Base-by-base conservation (phyloP, 2,329 filamentous ascomycete genomes). In the Exophiala sp. region DNA sequence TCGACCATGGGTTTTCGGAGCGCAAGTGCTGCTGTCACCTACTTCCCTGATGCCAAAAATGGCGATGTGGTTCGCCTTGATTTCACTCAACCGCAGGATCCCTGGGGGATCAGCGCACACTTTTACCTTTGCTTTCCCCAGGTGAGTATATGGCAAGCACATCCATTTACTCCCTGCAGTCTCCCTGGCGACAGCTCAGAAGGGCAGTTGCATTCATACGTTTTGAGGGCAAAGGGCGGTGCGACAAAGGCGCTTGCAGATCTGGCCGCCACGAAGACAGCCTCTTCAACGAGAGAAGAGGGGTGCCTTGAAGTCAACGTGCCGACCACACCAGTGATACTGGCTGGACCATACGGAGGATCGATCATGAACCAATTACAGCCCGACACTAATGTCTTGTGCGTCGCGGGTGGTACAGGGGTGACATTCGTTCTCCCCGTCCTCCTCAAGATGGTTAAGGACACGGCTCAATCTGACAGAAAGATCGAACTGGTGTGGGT, bases 51-150 rank as follows among this genome's bases (percentile, higher is more conserved):
- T 49, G 65, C 71, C 1, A 75, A 79, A n/a, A 70, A 81, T 49
- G 84, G 83, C 5, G 78, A 83, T 54, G 77, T 89, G 0, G 71
- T 89, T 1, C 77, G 86, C 1, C 70, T 91, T 3, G 85, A 89
- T 50, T 83, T 89, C 55, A 70, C 79, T 1, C 82, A 87, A 58
- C 69, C 75, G 1, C 83, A 86, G 47, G 75, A 78, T 24, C 67
- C 78, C 0, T 89, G 86, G 85, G 71, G 75, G 10, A 72, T 86
- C 10, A 86, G 87, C 8, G 83, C 89, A 68, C 87, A 89, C 65
- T 89, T 87, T 67, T 89, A 83, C 63, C 72, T 89, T 12, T 86
- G 80, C 66, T 89, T 89, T 62, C 75, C 83, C 0, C 78, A 84
- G 56, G 73, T 82, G 32, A 85, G 78, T 62, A 78, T 89, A 62